Conservation (phyloP, 2,329 filamentous ascomycete species). For the Arthrobotrys megalospora region DNA sequence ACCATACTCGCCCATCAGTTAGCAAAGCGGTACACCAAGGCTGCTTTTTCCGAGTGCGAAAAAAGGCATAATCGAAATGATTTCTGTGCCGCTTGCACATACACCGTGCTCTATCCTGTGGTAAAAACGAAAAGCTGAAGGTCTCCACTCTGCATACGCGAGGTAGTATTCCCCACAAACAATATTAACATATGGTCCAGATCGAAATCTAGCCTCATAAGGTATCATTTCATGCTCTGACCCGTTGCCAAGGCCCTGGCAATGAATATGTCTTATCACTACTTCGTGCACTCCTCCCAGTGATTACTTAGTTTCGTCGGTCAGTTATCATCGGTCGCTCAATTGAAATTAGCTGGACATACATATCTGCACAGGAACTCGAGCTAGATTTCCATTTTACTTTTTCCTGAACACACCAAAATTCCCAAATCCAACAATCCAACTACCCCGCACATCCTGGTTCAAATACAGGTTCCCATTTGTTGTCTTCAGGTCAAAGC, state of each 20-base stretch:
- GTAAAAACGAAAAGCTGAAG: slow-evolving; percentile 31
- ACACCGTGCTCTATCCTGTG: slow-evolving; percentile 26
- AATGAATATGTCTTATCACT: slow-evolving; percentile 10
- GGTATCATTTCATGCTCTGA: slow-evolving; percentile 41
- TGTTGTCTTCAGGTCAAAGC: slow-evolving; percentile 33
- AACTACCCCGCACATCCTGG: slow-evolving; percentile 42
- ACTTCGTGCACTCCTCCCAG: not conserved
- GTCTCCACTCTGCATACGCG: slow-evolving; percentile 52
- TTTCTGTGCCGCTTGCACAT: slow-evolving; percentile 45
- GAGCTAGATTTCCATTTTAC: not conserved
- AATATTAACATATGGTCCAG: slow-evolving; percentile 36
- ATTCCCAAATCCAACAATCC: not conserved
- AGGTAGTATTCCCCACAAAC: slow-evolving; percentile 51
- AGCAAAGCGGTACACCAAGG: slow-evolving; percentile 5
- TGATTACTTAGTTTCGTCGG: not conserved
- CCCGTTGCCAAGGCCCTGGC: slow-evolving; percentile 52
- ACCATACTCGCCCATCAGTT: slow-evolving; percentile 32
- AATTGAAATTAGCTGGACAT: slow-evolving; percentile 10
- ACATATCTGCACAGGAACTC: not conserved
- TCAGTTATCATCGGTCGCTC: not conserved
- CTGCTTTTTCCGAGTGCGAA: not conserved
- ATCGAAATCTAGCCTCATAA: slow-evolving; percentile 47
- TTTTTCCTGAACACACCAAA: not conserved
- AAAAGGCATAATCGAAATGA: slow-evolving; percentile 52
- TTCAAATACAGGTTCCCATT: slow-evolving; percentile 19